Evolutionary conservation across 2,329 filamentous ascomycete genomes (phyloP).

Genomic region (Fusarium falciforme): DNA sequence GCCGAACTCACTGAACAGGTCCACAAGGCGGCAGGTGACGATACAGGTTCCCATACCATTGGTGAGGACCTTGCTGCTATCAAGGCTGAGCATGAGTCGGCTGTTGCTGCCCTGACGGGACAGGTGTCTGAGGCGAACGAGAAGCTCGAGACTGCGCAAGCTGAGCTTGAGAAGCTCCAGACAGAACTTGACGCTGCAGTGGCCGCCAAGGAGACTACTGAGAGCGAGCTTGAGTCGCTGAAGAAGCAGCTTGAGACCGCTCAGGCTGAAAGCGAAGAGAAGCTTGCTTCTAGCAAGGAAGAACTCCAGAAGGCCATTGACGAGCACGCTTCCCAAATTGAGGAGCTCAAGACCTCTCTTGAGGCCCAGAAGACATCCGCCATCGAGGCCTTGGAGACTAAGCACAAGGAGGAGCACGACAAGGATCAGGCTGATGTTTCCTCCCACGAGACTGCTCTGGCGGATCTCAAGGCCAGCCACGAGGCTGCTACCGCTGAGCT

Average conservation of each 20-base stretch:
- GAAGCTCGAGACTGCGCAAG: slow-evolving; percentile 63
- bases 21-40: slow-evolving; percentile 53
- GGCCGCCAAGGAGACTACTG: slow-evolving; percentile 60
- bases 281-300: slow-evolving; percentile 48
- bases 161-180: slow-evolving; percentile 63
- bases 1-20: slow-evolving; percentile 65
- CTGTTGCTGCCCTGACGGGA: slow-evolving; percentile 59
- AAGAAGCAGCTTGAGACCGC: slow-evolving; percentile 62
- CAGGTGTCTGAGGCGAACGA: slow-evolving; percentile 61
- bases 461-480: slow-evolving; percentile 63
- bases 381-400: slow-evolving; percentile 63
- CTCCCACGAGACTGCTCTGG: slow-evolving; percentile 61
- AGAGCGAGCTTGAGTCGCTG: slow-evolving; percentile 60
- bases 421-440: slow-evolving; percentile 58
- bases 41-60: slow-evolving; percentile 55
- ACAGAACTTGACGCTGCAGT: slow-evolving; percentile 61
- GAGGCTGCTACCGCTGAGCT: slow-evolving; percentile 60
- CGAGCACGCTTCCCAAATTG: slow-evolving; percentile 62
- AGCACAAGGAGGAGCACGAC: slow-evolving; percentile 63
- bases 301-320: slow-evolving; percentile 54
- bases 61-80: slow-evolving; percentile 58
- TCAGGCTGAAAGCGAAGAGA: slow-evolving; percentile 50
- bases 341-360: slow-evolving; percentile 61
- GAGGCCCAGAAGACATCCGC: slow-evolving; percentile 61
- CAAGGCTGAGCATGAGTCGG: slow-evolving; percentile 62